Evolutionary conservation across 116 monocot genomes (phyloP).

Genomic region (Posidonia oceanica): DNA sequence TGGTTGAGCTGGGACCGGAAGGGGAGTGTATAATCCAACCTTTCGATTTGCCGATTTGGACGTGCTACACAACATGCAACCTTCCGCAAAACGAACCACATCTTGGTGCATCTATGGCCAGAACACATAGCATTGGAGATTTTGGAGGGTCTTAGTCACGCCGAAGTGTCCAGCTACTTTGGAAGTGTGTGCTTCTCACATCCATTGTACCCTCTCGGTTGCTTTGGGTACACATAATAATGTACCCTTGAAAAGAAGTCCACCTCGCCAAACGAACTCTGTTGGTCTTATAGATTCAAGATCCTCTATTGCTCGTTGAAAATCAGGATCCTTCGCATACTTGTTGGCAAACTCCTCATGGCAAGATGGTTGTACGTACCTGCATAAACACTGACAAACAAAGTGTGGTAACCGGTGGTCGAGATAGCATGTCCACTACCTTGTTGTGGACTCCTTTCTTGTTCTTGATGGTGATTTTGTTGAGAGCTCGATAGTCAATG

Average conservation of each 20-base stretch:
- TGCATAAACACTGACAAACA: conserved; percentile 3
- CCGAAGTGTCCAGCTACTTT: too few species aligned
- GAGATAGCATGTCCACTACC: conserved; percentile 10
- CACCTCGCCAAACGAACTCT: not conserved
- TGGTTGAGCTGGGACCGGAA: not conserved
- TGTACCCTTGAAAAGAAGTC: not conserved
- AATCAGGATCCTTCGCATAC: not conserved
- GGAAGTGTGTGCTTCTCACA: too few species aligned
- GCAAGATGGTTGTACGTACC: not conserved
- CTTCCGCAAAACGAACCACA: not conserved
- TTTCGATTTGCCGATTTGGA: not conserved
- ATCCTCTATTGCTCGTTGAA: not conserved
- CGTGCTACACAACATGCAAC: not conserved
- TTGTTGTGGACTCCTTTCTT: conserved; percentile 13
- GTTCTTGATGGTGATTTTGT: conserved; percentile 8
- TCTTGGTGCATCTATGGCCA: too few species aligned
- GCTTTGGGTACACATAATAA: not conserved
- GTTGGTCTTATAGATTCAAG: not conserved
- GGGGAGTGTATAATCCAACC: not conserved
- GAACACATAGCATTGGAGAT: too few species aligned
- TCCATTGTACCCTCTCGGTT: too few species aligned
- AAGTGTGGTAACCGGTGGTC: not conserved
- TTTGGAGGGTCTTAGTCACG: too few species aligned
- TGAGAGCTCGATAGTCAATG: conserved; percentile 4
- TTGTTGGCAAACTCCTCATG: conserved; percentile 2